These are phyloP conservation scores for Ceratobasidium sp. DNA, from an alignment of 1,284 basidiomycete genomes.

Conservation along the genomic window DNA sequence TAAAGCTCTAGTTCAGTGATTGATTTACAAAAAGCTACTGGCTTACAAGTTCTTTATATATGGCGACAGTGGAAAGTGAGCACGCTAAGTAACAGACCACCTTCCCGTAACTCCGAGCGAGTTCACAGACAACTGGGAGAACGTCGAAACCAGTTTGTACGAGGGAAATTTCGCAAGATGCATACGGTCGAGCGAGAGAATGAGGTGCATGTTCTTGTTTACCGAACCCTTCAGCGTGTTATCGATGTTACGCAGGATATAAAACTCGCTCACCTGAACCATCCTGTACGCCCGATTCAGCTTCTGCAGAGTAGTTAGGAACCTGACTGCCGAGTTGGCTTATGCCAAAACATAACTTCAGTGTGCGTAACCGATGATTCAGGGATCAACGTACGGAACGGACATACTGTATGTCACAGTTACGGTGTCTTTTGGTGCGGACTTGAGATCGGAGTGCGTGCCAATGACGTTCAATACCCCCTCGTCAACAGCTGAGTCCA, in stretches of 20 bases:
- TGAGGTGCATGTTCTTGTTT: too few relatives aligned
- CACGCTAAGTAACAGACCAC: background rate
- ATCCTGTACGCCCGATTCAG: background rate
- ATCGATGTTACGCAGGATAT: too few relatives aligned
- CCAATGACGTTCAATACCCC: constrained; percentile 3
- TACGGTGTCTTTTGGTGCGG: background rate
- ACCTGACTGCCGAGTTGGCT: too few relatives aligned
- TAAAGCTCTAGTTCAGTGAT: background rate
- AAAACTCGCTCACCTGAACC: background rate
- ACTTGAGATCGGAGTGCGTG: too few relatives aligned
- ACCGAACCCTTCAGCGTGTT: background rate
- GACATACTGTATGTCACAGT: too few relatives aligned
- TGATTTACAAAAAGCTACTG: too few relatives aligned
- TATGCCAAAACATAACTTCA: too few relatives aligned
- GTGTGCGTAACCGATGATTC: too few relatives aligned
- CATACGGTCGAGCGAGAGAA: background rate
- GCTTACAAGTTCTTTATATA: constrained; percentile 9
- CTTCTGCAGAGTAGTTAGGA: too few relatives aligned
- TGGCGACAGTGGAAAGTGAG: background rate
- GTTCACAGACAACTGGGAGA: background rate
- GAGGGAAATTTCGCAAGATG: background rate
- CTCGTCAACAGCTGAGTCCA: background rate
- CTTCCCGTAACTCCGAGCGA: background rate
- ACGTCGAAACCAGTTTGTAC: background rate
- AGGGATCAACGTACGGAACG: too few relatives aligned